Base-by-base conservation (phyloP, 2,329 filamentous ascomycete species). In the Paecilomyces fulvus region DNA sequence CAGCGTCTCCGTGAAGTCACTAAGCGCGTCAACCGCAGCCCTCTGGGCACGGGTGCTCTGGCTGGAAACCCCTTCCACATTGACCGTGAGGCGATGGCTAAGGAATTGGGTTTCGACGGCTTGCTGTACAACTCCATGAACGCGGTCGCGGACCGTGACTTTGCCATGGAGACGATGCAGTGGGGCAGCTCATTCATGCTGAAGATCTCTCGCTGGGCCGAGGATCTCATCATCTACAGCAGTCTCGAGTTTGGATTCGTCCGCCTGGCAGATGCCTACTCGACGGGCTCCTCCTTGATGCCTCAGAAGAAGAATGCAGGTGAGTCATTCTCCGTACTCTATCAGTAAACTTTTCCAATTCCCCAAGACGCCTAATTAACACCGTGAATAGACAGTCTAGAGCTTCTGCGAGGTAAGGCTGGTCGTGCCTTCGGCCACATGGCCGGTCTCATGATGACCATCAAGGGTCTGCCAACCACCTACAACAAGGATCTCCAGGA, bases 401-500 rank as follows among this genome's bases (percentile, higher is more conserved):
- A 89, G 66, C 77, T 92, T 33, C 80, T 92, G 58, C 82, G 89
- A n/a, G 89, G 89, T 54, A 92, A 92, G 77, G 79, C 81, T 30
- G 89, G 89, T 1, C 80, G 87, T 57, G 82, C 85, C 3, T 92
- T 95, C 67, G 90, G 90, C 25, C 86, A 90, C 61, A 88, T 92
- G 84, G 83, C 87, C 4, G 89, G 89, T 37, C 75, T 94, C 61
- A 90, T 90, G 81, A 86, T 85, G 76, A 89, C 85, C 37, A 73
- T 86, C 72, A 87, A 88, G 73, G 87, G 87, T 56, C 82, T 94
- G 28, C 88, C 89, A 1, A 88, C 83, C 49, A 90, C 88, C 2
- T 95, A 95, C 79, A 92, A 95, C 79, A 95, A 95, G 75, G 90
- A 95, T 71, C 75, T 95, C n/a, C 90, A 96, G 74, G 90, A 95